Percentiles rank a stretch among this genome's conserved stretches.
Evolutionary conservation across 2,329 filamentous ascomycete species (phyloP).

Genomic region (Capronia americana): DNA sequence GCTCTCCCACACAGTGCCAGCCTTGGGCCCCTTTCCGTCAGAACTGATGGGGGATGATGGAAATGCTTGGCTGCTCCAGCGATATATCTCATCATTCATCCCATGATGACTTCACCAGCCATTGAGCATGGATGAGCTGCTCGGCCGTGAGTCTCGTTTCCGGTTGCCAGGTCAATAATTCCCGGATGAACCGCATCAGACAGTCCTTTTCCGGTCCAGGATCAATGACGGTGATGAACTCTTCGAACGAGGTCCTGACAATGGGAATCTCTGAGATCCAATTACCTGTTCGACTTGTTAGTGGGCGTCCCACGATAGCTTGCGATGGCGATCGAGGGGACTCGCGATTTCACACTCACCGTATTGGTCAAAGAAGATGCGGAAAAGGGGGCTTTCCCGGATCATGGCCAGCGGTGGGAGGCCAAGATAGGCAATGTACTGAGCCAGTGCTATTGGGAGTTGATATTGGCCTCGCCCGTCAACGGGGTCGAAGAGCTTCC

Average conservation of each 20-base stretch:
- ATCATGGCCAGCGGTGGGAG: too few species aligned
- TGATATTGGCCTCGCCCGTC: background rate
- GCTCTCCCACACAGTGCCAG: too few species aligned
- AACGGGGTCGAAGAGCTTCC: background rate
- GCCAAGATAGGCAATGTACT: background rate
- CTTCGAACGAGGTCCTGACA: background rate
- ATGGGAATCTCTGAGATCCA: too few species aligned
- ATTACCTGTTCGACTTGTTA: too few species aligned
- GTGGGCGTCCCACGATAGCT: too few species aligned
- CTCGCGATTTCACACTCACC: too few species aligned
- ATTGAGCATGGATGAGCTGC: background rate
- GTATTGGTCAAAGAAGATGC: too few species aligned
- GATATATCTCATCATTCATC: background rate
- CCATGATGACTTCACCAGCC: background rate
- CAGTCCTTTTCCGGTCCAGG: background rate
- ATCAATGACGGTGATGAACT: background rate
- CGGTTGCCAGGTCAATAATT: background rate
- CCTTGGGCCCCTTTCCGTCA: too few species aligned
- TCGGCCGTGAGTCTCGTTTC: background rate
- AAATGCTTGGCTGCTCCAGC: background rate
- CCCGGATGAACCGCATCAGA: background rate
- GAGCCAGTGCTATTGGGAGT: background rate
- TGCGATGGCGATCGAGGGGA: too few species aligned
- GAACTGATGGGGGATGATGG: too few species aligned
- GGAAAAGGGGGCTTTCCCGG: too few species aligned